These are phyloP conservation scores for Epichloe sylvatica DNA, from an alignment of 2,329 filamentous ascomycete genomes.

Conservation along the genomic window DNA sequence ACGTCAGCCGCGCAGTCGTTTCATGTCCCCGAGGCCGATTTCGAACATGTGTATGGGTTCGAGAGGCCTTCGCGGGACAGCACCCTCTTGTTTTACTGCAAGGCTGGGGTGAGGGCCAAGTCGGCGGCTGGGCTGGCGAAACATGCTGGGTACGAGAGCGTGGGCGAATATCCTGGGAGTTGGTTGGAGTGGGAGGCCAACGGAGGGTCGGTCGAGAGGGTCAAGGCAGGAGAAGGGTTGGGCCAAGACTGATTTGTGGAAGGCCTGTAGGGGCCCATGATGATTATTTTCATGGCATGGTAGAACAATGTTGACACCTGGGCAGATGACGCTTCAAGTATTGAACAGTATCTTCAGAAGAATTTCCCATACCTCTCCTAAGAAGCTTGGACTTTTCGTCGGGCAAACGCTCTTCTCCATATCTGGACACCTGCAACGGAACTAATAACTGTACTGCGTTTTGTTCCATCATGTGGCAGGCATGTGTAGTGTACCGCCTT, in stretches of 20 bases:
- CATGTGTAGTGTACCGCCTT: too few relatives aligned
- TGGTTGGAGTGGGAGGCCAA: slow-evolving; percentile 72
- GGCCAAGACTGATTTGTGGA: background rate
- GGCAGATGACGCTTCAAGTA: background rate
- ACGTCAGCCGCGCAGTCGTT: slow-evolving; percentile 64
- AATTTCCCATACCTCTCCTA: background rate
- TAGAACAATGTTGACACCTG: background rate
- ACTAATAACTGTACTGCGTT: background rate
- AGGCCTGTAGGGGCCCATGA: too few relatives aligned
- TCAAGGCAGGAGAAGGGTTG: slow-evolving; percentile 6
- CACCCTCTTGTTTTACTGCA: slow-evolving; percentile 79
- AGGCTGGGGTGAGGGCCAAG: slow-evolving; percentile 69
- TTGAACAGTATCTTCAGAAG: background rate
- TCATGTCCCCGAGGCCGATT: slow-evolving; percentile 62
- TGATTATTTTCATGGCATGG: background rate
- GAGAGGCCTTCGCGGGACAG: slow-evolving; percentile 43
- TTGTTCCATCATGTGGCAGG: background rate
- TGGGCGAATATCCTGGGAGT: slow-evolving; percentile 60
- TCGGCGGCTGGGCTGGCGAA: slow-evolving; percentile 65
- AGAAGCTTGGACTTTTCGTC: background rate
- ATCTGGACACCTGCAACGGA: background rate
- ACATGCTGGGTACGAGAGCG: slow-evolving; percentile 58
- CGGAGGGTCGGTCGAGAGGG: slow-evolving; percentile 42
- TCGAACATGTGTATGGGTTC: slow-evolving; percentile 71
- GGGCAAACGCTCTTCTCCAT: background rate